Percentiles rank a stretch among this genome's conserved stretches.
phyloP scores from a whole-genome alignment of 1,284 basidiomycete species.

The Cryptococcus jaspeensis region DNA sequence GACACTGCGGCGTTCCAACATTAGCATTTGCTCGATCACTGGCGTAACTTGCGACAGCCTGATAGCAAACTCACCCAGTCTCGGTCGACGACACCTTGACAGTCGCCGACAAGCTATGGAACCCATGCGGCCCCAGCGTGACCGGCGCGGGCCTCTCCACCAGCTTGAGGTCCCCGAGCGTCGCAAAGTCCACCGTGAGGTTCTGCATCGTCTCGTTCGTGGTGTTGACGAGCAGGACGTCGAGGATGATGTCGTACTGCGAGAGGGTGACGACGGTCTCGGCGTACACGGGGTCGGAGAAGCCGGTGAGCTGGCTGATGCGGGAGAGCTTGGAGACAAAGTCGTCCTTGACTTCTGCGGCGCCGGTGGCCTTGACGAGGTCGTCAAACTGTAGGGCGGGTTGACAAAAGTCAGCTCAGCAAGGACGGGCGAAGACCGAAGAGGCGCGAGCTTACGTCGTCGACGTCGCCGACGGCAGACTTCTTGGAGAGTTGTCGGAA shows the following conservation, averaged over 20 bases:
- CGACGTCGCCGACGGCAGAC: conserved; percentile 68
- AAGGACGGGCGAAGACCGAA: conserved; percentile 43
- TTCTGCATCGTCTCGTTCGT: conserved; percentile 93
- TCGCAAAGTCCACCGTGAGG: conserved; percentile 95
- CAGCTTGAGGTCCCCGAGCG: conserved; percentile 93
- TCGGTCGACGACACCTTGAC: conserved; percentile 98
- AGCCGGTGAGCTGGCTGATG: conserved; percentile 95
- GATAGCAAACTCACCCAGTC: conserved; percentile 61
- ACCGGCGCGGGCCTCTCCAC: conserved; percentile 92
- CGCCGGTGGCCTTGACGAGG: conserved; percentile 84
- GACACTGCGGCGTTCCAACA: conserved; percentile 53
- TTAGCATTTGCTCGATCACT: not conserved
- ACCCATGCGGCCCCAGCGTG: conserved; percentile 91
- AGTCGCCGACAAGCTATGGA: conserved; percentile 98
- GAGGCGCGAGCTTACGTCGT: conserved; percentile 62
- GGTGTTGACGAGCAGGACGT: conserved; percentile 97
- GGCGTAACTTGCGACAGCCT: too few species aligned
- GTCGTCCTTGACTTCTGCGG: conserved; percentile 81
- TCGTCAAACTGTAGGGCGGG: conserved; percentile 57
- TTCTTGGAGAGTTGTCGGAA: conserved; percentile 97
- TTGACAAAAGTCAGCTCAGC: conserved; percentile 59
- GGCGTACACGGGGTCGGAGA: conserved; percentile 97
- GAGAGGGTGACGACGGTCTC: conserved; percentile 98
- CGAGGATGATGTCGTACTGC: conserved; percentile 94
- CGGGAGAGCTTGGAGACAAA: conserved; percentile 94